Percentiles rank a stretch among this genome's conserved stretches.
These are phyloP conservation scores for Trametes coccinea DNA, from an alignment of 768 basidiomycete genomes.

Conservation along the genomic window DNA sequence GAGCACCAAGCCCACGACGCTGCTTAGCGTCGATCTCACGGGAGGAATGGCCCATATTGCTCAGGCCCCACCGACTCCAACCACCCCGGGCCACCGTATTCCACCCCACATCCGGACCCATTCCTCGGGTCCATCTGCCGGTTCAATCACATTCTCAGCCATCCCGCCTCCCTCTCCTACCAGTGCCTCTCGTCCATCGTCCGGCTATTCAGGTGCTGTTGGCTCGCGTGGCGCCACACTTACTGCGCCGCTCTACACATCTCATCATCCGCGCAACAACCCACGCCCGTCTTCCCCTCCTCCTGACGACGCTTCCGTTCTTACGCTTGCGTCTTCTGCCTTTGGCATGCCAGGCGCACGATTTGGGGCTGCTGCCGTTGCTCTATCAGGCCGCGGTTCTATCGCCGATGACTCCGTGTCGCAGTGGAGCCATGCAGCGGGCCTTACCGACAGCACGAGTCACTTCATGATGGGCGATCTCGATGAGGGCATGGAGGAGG, in stretches of 20 bases:
- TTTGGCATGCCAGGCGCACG: constrained; percentile 72
- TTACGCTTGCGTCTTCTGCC: constrained; percentile 92
- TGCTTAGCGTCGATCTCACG: constrained; percentile 85
- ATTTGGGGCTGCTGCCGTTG: constrained; percentile 37
- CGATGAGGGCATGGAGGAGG: constrained; percentile 45
- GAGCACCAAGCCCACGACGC: constrained; percentile 92
- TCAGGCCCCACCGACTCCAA: constrained; percentile 69
- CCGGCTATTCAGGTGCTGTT: constrained; percentile 28
- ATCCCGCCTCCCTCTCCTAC: constrained; percentile 49
- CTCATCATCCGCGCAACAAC: constrained; percentile 95
- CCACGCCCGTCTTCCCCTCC: constrained; percentile 92
- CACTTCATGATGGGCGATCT: constrained; percentile 60
- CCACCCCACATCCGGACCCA: constrained; percentile 61
- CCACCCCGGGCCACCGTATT: constrained; percentile 52
- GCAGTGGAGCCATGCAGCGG: constrained; percentile 54
- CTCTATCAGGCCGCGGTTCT: constrained; percentile 30
- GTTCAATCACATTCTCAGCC: constrained; percentile 74
- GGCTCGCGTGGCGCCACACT: constrained; percentile 36
- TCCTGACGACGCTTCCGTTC: constrained; percentile 85
- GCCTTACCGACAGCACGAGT: constrained; percentile 58
- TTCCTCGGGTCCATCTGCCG: constrained; percentile 55
- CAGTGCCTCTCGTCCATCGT: constrained; percentile 46
- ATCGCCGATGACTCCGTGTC: constrained; percentile 62
- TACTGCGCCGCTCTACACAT: constrained; percentile 86
- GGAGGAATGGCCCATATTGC: constrained; percentile 91